Evolutionary conservation across 2,329 filamentous ascomycete genomes (phyloP), one percentile per base, ranked within the genome.

Genomic region (Proliferodiscus dingleyae): DNA sequence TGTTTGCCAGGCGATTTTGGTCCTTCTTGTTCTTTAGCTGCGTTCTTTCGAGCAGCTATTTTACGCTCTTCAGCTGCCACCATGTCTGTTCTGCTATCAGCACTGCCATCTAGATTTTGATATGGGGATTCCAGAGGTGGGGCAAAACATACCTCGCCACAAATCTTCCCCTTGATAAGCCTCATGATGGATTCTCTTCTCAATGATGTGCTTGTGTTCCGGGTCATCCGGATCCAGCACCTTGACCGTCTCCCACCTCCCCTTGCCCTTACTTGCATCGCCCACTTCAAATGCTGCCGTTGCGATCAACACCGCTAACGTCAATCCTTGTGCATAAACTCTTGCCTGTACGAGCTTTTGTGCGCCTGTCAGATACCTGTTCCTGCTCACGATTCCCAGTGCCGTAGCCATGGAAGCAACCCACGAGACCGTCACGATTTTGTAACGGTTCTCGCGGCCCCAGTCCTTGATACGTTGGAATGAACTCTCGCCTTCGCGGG

Each of bases 141-240:
- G 39, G n/a, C 33, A 33, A 23, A 53, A 69, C 80, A 64, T 68
- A 86, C 83, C 84, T 73, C 81, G 93, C 93, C 93, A 98, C 60
- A 96, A 76, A 67, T 97, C 90, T 71, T 95, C 87, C 36, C 89
- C 87, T 64, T 83, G 77, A 66, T 94, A 93, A 53, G 87, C 76
- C 73, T 94, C 88, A 70, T 89, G 87, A 66, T 94, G 87, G 44
- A 93, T 78, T 70, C 74, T 82, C 80, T 90, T 91, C 78, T 94
- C 87, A 56, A 94, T 87, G 56, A 89, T 65, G 59, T 85, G 75
- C 76, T 89, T 85, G 68, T 90, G 87, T 68, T 84, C 80, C 2
- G 87, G 88, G 64, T 95, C 88, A 55, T 87, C 75, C 43, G 87
- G 86, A 67, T 91, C 87, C 36, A 90, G 55, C 10, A 93, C 78